These are phyloP conservation scores for Coleophoma cylindrospora DNA, from an alignment of 2,329 filamentous ascomycete species.

Conservation along the genomic window DNA sequence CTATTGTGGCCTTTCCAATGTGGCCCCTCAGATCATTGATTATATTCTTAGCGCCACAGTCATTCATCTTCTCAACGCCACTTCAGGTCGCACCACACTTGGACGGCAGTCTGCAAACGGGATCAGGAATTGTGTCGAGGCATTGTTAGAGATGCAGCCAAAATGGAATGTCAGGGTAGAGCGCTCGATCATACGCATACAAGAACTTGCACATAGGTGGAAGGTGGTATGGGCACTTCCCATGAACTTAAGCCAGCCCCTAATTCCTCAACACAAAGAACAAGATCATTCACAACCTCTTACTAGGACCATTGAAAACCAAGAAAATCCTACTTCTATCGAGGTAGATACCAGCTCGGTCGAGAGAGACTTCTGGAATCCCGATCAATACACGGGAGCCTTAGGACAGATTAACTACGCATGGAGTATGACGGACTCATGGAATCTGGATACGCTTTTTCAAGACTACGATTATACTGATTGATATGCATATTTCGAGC, in stretches of 20 bases:
- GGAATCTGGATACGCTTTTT: too few relatives aligned
- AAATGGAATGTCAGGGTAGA: not conserved
- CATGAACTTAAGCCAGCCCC: not conserved
- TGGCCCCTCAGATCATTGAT: not conserved
- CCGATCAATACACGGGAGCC: too few relatives aligned
- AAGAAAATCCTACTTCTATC: too few relatives aligned
- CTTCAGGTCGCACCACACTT: not conserved
- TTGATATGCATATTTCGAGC: too few relatives aligned
- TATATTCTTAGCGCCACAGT: not conserved
- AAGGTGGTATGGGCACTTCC: not conserved
- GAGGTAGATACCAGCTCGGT: too few relatives aligned
- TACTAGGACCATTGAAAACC: too few relatives aligned
- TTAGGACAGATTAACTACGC: too few relatives aligned
- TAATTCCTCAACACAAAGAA: not conserved
- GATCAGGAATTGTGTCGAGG: not conserved
- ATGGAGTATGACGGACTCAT: too few relatives aligned
- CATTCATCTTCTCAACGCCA: not conserved
- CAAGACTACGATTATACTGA: too few relatives aligned
- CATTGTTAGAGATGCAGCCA: not conserved
- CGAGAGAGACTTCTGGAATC: too few relatives aligned
- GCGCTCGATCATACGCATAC: not conserved
- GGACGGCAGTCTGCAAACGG: not conserved
- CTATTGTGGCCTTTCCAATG: not conserved
- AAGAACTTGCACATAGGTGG: not conserved
- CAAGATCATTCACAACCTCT: too few relatives aligned